phyloP scores from a whole-genome alignment of 1,284 basidiomycete species.

The Puccinia coronata region DNA sequence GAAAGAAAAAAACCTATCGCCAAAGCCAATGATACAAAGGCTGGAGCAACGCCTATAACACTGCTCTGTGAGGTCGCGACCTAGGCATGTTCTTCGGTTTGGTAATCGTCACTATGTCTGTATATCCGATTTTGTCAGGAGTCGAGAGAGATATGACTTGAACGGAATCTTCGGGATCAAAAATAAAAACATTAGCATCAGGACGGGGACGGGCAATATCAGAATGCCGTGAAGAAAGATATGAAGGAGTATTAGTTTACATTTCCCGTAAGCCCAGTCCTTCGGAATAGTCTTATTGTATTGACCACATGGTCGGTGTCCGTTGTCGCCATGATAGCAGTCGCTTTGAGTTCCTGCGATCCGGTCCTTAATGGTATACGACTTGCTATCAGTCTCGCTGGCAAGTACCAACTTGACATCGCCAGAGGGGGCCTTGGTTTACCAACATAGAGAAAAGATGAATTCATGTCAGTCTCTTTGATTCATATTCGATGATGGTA shows the following conservation, averaged over 20 bases:
- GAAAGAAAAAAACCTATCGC: too few relatives aligned
- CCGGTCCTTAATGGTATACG: slow-evolving; percentile 11
- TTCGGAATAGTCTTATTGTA: slow-evolving; percentile 7
- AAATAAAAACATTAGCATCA: neutral
- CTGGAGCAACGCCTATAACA: too few relatives aligned
- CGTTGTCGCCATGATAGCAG: slow-evolving; percentile 40
- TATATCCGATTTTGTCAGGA: slow-evolving; percentile 31
- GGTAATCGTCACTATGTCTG: slow-evolving; percentile 26
- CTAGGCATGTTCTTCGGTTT: neutral
- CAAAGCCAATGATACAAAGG: too few relatives aligned
- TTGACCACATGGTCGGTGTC: slow-evolving; percentile 33
- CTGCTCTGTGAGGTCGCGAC: neutral
- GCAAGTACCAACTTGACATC: slow-evolving; percentile 34
- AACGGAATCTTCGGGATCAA: slow-evolving; percentile 27
- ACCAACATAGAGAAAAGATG: neutral
- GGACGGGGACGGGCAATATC: neutral
- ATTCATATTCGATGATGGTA: too few relatives aligned
- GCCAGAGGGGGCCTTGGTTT: slow-evolving; percentile 9
- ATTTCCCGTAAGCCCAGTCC: slow-evolving; percentile 28
- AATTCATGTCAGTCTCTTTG: neutral
- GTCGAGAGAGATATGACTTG: slow-evolving; percentile 16
- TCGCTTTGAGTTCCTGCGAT: slow-evolving; percentile 23
- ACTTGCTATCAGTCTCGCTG: neutral
- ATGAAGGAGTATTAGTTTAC: slow-evolving; percentile 5
- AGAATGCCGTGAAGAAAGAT: neutral